Conservation (phyloP, 768 basidiomycete genomes). For the Pleurotus pulmonarius region DNA sequence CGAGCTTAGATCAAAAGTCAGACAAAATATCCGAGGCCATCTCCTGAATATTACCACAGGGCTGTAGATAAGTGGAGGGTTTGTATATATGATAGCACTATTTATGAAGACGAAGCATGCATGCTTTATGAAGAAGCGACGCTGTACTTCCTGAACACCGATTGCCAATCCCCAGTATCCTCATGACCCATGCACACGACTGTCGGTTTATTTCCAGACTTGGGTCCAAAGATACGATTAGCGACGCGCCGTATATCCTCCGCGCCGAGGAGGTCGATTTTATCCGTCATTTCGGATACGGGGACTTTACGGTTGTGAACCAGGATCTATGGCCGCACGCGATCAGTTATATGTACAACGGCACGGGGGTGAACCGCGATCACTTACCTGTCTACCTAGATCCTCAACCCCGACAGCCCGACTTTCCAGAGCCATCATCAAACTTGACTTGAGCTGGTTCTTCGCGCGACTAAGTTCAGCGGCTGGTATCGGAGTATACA, state of each 20-base stretch:
- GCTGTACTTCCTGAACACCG: conserved; percentile 67
- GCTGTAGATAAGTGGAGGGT: neutral
- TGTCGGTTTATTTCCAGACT: conserved; percentile 64
- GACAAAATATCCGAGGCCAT: neutral
- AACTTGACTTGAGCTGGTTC: conserved; percentile 89
- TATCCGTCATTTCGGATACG: conserved; percentile 85
- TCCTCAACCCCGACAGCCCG: conserved; percentile 83
- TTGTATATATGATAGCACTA: conserved; percentile 5
- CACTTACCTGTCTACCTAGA: conserved; percentile 76
- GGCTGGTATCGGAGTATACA: conserved; percentile 63
- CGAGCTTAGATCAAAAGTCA: too few species aligned
- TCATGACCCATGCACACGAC: conserved; percentile 83
- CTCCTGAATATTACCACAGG: neutral
- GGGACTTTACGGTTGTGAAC: conserved; percentile 85
- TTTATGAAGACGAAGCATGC: neutral
- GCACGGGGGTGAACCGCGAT: neutral
- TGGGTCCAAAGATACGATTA: conserved; percentile 64
- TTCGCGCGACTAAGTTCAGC: conserved; percentile 82
- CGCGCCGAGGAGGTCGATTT: conserved; percentile 73
- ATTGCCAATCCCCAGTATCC: conserved; percentile 65
- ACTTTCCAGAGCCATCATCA: conserved; percentile 95
- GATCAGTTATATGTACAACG: conserved; percentile 1
- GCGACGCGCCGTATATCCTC: conserved; percentile 76
- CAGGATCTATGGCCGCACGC: conserved; percentile 49
- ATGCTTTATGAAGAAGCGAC: conserved; percentile 31